Percentiles rank a stretch among this genome's conserved stretches.
Conservation (phyloP, 495 filamentous ascomycete genomes). For the Amniculicola lignicola region DNA sequence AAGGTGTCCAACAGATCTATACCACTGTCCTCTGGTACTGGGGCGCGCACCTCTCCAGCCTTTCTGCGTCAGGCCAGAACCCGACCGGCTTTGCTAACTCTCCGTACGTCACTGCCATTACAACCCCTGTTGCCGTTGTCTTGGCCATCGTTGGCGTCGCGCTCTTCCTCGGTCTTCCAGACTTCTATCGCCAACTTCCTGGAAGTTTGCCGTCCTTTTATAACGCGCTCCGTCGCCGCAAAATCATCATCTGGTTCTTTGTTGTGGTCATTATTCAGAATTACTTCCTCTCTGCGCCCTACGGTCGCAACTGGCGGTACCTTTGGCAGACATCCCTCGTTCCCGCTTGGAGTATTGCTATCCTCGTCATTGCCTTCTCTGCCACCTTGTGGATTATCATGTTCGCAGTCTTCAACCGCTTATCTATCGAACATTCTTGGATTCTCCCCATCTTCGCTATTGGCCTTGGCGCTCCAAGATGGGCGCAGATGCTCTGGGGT, state of each 20-base stretch:
- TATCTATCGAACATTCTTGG: conserved; percentile 59
- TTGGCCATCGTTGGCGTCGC: conserved; percentile 53
- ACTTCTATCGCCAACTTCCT: conserved; percentile 65
- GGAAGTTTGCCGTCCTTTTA: conserved; percentile 64
- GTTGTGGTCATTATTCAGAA: conserved; percentile 64
- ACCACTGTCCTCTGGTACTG: conserved; percentile 65
- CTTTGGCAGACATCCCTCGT: conserved; percentile 55
- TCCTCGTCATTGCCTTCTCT: conserved; percentile 59
- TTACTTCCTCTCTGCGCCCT: conserved; percentile 60
- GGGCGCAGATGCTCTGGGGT: conserved; percentile 66
- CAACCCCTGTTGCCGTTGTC: conserved; percentile 50
- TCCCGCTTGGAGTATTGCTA: conserved; percentile 51
- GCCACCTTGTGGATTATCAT: conserved; percentile 53
- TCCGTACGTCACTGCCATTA: conserved; percentile 48
- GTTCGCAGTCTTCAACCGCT: conserved; percentile 48
- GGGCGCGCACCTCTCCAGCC: conserved; percentile 42
- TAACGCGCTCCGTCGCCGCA: conserved; percentile 54
- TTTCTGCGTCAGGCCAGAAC: conserved; percentile 17
- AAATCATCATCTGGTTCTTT: conserved; percentile 61
- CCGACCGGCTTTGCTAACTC: conserved; percentile 30
- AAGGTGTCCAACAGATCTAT: conserved; percentile 64
- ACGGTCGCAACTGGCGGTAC: conserved; percentile 62
- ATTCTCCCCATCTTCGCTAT: conserved; percentile 65
- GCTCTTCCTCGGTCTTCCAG: conserved; percentile 57
- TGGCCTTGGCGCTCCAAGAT: conserved; percentile 60